phyloP scores from a whole-genome alignment of 2,329 filamentous ascomycete species.

The Dothideomycetes sp. region DNA sequence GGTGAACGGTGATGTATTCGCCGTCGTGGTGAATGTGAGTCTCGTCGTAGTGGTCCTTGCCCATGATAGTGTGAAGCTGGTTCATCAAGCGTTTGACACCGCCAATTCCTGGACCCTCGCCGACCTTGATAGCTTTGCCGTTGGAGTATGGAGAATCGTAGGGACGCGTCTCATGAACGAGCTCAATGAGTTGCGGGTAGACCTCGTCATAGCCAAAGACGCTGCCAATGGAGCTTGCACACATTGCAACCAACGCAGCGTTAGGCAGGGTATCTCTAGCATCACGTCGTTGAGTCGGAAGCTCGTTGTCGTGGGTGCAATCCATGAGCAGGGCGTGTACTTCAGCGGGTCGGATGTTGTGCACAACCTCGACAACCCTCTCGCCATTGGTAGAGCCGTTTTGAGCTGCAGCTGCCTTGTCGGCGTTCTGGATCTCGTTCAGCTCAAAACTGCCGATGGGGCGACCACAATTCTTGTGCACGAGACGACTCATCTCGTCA shows the following conservation, averaged over 20 bases:
- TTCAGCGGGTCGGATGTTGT: constrained; percentile 73
- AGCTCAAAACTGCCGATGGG: constrained; percentile 96
- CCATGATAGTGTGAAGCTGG: constrained; percentile 90
- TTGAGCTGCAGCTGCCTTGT: constrained; percentile 26
- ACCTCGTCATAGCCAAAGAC: constrained; percentile 98
- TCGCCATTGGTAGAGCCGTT: background rate
- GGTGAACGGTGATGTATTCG: constrained; percentile 91
- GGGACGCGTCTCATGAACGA: constrained; percentile 76
- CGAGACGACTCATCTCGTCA: constrained; percentile 78
- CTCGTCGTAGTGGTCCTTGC: constrained; percentile 85
- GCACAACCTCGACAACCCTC: constrained; percentile 52
- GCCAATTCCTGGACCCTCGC: constrained; percentile 73
- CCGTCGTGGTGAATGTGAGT: constrained; percentile 95
- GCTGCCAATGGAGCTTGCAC: constrained; percentile 83
- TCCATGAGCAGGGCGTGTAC: constrained; percentile 97
- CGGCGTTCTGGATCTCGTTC: constrained; percentile 65
- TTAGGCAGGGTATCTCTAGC: constrained; percentile 89
- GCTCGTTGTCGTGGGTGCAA: constrained; percentile 97
- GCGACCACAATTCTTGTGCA: constrained; percentile 84
- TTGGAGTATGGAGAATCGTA: constrained; percentile 71
- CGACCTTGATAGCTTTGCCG: constrained; percentile 45
- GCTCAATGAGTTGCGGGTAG: constrained; percentile 84
- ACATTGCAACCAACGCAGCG: constrained; percentile 91
- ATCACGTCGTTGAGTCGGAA: constrained; percentile 88
- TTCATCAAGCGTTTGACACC: constrained; percentile 88